Evolutionary conservation across 768 basidiomycete genomes (phyloP).

Genomic region (Tricholoma furcatifolium): DNA sequence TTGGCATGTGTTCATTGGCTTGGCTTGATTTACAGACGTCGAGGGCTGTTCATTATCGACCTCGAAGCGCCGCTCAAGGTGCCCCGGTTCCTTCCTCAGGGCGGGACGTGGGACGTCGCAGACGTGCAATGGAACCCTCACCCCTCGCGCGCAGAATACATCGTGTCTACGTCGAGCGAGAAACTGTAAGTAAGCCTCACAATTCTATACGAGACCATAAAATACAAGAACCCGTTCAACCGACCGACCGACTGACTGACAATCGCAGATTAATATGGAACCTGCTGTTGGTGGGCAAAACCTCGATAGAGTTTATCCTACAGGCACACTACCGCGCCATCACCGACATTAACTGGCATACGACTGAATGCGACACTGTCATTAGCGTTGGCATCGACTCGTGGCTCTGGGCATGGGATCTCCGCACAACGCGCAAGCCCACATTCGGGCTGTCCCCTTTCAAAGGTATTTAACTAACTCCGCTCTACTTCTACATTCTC

Average conservation of each 20-base stretch:
- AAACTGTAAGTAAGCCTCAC: constrained; percentile 77
- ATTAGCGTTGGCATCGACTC: constrained; percentile 92
- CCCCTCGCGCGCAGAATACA: constrained; percentile 68
- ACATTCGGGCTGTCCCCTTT: constrained; percentile 66
- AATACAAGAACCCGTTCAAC: background rate
- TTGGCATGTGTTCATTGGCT: background rate
- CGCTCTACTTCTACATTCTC: background rate
- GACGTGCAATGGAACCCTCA: constrained; percentile 95
- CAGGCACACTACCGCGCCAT: constrained; percentile 93
- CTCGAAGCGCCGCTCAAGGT: constrained; percentile 82
- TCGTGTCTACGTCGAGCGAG: constrained; percentile 86
- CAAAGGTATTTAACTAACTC: constrained; percentile 29
- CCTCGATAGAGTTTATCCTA: constrained; percentile 81
- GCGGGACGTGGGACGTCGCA: constrained; percentile 94
- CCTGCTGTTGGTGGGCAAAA: constrained; percentile 67
- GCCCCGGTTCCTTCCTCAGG: constrained; percentile 93
- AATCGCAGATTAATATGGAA: constrained; percentile 86
- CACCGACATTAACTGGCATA: constrained; percentile 98
- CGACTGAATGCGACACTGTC: constrained; percentile 78
- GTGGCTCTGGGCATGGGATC: constrained; percentile 94
- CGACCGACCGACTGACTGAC: too few species aligned
- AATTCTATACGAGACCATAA: too few species aligned
- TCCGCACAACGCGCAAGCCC: constrained; percentile 68
- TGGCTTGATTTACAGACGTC: constrained; percentile 45
- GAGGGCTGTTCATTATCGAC: constrained; percentile 95